Base-by-base conservation (phyloP, 768 basidiomycete genomes). In the Rhizopogon sp. region DNA sequence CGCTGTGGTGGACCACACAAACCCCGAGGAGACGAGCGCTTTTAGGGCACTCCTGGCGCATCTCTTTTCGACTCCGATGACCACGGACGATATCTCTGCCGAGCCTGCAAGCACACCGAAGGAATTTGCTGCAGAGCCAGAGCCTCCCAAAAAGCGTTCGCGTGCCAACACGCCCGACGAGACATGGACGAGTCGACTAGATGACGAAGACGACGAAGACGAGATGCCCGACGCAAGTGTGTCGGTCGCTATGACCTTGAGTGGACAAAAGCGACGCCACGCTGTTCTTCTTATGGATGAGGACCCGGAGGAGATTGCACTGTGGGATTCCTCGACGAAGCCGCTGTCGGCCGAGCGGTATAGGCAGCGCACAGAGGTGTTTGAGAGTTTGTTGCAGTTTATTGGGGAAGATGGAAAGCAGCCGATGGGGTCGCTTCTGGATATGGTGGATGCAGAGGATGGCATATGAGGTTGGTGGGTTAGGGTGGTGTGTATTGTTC, bases 21-120 rank as follows among this genome's bases (percentile, higher is more conserved):
- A 86, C 59, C 61, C 76, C 0, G 77, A 80, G 54, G 88, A 91
- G 63, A 76, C 84, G 0, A 76, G 76, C 40, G 64, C 70, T 6
- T 91, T 90, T 64, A 80, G 87, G 22, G 77, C 81, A 0, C 74
- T 92, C 6, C 78, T 91, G 43, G 77, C 81, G 3, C 78, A 89
- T 59, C 74, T 91, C 4, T 72, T 90, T 10, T 70, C 75, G 1
- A 77, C 79, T 5, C 46, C 22, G 49, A 54, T 45, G 39, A 22
- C 51, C 10, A 28, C 35, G 0, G 58, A 49, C 7, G 52, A 59
- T 4, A 9, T 51, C 5, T 29, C 56, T 5, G 2, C 29, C 1
- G 25, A 53, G 31, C n/a, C n/a, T 39, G 6, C 29, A 28, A n/a
- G 33, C 7, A 17, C 39, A 14, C 13, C 33, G 16, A 52, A 46